These are phyloP conservation scores for Linum usitatissimum DNA, from an alignment of 345 rosid genomes.

Conservation along the genomic window DNA sequence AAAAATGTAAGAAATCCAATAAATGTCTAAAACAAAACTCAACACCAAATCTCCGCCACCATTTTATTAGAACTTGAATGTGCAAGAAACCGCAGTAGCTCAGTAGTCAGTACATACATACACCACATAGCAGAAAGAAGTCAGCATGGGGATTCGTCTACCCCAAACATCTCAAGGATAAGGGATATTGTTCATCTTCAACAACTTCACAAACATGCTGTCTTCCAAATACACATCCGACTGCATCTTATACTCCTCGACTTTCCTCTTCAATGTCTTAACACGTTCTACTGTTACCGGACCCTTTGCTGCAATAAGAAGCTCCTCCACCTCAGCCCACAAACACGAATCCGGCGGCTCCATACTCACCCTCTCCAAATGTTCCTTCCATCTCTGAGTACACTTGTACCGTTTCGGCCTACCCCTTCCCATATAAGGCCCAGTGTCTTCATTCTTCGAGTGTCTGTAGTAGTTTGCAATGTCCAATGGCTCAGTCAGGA, in stretches of 20 bases:
- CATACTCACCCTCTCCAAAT: conserved; percentile 12
- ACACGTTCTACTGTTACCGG: not conserved
- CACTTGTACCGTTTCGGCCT: conserved; percentile 58
- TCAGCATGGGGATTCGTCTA: no score
- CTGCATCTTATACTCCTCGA: not conserved
- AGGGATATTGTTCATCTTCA: not conserved
- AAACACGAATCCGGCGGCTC: conserved; percentile 43
- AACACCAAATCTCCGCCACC: no score
- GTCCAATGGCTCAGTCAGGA: conserved; percentile 61
- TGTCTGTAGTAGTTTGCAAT: conserved; percentile 73
- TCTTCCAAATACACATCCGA: not conserved
- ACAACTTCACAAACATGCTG: not conserved
- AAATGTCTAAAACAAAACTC: no score
- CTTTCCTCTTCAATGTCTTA: not conserved
- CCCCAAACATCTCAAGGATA: no score
- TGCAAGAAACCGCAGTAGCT: no score
- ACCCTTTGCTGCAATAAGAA: conserved; percentile 10
- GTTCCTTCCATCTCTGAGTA: conserved; percentile 58
- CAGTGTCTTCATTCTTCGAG: conserved; percentile 69
- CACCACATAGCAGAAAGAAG: no score
- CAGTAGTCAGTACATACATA: no score
- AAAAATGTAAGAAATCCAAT: no score
- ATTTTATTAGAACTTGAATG: no score
- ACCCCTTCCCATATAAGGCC: conserved; percentile 47
- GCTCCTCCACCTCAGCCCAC: conserved; percentile 85